phyloP scores from a whole-genome alignment of 306 rosid species.

The apple (Malus domestica) region ASM211411v1 NC_041794.1:605501-606000 shows the following conservation, averaged over 20 bases:
- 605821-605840: slow-evolving; percentile 93
- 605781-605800: slow-evolving; percentile 90
- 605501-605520: slow-evolving; percentile 78
- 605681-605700: slow-evolving; percentile 56
- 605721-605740: slow-evolving; percentile 84
- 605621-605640: slow-evolving; percentile 61
- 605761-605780: slow-evolving; percentile 96
- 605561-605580: slow-evolving; percentile 57
- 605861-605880: background rate
- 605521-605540: slow-evolving; percentile 72
- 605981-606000: slow-evolving; percentile 73
- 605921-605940: slow-evolving; percentile 56
- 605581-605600: slow-evolving; percentile 86
- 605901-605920: slow-evolving; percentile 15
- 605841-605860: slow-evolving; percentile 42
- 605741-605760: slow-evolving; percentile 81
- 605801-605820: slow-evolving; percentile 78
- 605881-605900: slow-evolving; percentile 13
- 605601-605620: slow-evolving; percentile 72
- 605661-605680: slow-evolving; percentile 64
- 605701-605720: slow-evolving; percentile 85
- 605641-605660: slow-evolving; percentile 95
- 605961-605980: slow-evolving; percentile 75
- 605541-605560: slow-evolving; percentile 78
- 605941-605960: slow-evolving; percentile 81